These are phyloP conservation scores for Margaritispora aquatica DNA, from an alignment of 495 filamentous ascomycete genomes.

Conservation along the genomic window DNA sequence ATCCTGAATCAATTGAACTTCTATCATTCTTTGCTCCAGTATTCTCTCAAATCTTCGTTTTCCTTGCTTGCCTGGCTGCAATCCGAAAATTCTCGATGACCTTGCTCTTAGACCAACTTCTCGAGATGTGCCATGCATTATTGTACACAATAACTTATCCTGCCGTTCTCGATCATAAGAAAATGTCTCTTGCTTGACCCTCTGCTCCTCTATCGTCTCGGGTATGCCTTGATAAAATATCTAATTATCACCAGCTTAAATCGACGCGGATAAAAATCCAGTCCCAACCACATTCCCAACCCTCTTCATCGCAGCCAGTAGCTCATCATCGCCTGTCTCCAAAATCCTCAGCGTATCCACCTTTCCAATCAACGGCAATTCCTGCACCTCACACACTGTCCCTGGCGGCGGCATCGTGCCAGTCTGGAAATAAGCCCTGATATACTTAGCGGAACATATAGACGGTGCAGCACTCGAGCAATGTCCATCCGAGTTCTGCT, in stretches of 20 bases:
- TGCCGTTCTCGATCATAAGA: too few relatives aligned
- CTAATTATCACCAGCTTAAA: neutral
- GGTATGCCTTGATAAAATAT: too few relatives aligned
- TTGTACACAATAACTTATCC: too few relatives aligned
- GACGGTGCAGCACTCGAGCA: slow-evolving; percentile 14
- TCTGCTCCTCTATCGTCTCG: too few relatives aligned
- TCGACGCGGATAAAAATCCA: neutral
- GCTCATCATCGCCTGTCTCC: neutral
- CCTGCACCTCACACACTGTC: slow-evolving; percentile 5
- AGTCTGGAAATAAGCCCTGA: slow-evolving; percentile 21
- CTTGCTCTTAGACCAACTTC: too few relatives aligned
- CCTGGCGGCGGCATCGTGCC: slow-evolving; percentile 14
- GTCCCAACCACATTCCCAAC: neutral
- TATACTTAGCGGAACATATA: slow-evolving; percentile 12
- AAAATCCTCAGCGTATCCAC: neutral
- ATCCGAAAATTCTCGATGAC: too few relatives aligned
- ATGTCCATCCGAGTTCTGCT: slow-evolving; percentile 15
- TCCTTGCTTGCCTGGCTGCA: too few relatives aligned
- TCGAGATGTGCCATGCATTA: too few relatives aligned
- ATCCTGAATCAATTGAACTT: too few relatives aligned
- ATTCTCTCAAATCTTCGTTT: too few relatives aligned
- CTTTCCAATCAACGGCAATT: slow-evolving; percentile 6
- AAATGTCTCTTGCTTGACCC: too few relatives aligned
- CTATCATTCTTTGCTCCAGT: too few relatives aligned
- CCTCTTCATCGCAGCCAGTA: neutral